Evolutionary conservation across 352 stramenopile genomes (phyloP).

Genomic region (Sclerospora graminicola): DNA sequence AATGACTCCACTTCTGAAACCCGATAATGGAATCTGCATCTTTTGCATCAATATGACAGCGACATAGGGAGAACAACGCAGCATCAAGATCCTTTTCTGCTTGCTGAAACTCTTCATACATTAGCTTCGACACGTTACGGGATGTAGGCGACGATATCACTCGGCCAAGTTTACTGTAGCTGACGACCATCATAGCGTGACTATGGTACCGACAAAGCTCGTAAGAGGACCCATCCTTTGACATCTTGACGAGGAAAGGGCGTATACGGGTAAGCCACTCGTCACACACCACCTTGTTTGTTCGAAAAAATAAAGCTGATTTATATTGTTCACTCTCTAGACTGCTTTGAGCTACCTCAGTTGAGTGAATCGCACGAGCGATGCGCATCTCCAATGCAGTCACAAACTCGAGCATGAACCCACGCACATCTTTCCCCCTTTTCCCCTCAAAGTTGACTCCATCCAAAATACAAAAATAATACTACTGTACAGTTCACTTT

Average conservation of each 20-base stretch:
- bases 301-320: constrained; percentile 39
- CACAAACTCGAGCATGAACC: constrained; percentile 45
- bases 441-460: too few species aligned
- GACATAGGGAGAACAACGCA: constrained; percentile 34
- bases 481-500: too few species aligned
- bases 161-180: constrained; percentile 29
- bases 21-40: constrained; percentile 43
- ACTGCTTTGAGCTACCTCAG: constrained; percentile 13
- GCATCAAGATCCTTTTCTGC: constrained; percentile 33
- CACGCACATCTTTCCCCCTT: not conserved
- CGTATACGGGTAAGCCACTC: constrained; percentile 62
- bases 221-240: constrained; percentile 12
- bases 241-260: constrained; percentile 38
- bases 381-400: constrained; percentile 40
- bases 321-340: constrained; percentile 40
- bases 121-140: constrained; percentile 7
- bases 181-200: constrained; percentile 25
- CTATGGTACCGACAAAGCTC: constrained; percentile 35
- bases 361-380: constrained; percentile 15
- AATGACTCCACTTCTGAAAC: constrained; percentile 31
- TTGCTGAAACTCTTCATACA: constrained; percentile 18
- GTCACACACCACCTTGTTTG: constrained; percentile 58
- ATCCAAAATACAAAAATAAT: too few species aligned
- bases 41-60: constrained; percentile 34
- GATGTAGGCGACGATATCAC: constrained; percentile 13